These are phyloP conservation scores for Viola odorata DNA, from an alignment of 345 rosid genomes.

Conservation along the genomic window DNA sequence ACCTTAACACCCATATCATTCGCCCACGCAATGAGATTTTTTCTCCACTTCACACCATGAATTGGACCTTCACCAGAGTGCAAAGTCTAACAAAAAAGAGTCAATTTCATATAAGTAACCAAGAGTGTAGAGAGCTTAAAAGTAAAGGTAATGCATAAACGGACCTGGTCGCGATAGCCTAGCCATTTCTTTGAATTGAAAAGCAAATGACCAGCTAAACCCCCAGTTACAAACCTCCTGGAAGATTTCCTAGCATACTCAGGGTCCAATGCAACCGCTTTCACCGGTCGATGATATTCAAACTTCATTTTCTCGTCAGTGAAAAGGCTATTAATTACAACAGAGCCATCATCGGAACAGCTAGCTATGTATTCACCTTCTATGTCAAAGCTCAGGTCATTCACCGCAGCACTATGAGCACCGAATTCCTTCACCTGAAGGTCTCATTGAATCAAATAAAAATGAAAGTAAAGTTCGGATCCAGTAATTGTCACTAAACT, in stretches of 20 bases:
- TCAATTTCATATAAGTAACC: neutral
- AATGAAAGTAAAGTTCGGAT: slow-evolving; percentile 2
- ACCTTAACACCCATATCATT: slow-evolving; percentile 95
- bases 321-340: slow-evolving; percentile 85
- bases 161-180: slow-evolving; percentile 76
- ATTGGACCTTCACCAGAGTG: slow-evolving; percentile 99
- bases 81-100: slow-evolving; percentile 52
- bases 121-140: neutral
- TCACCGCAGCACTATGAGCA: slow-evolving; percentile 78
- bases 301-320: slow-evolving; percentile 88
- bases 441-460: neutral
- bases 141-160: slow-evolving; percentile 18
- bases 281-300: slow-evolving; percentile 98
- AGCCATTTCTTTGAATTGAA: slow-evolving; percentile 89
- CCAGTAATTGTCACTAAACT: neutral
- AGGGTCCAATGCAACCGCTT: slow-evolving; percentile 88
- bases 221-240: slow-evolving; percentile 89
- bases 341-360: slow-evolving; percentile 98
- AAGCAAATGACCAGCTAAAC: slow-evolving; percentile 90
- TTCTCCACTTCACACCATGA: slow-evolving; percentile 89
- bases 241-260: slow-evolving; percentile 67
- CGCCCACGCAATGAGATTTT: slow-evolving; percentile 97
- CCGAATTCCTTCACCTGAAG: slow-evolving; percentile 76
- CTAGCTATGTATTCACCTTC: slow-evolving; percentile 96
- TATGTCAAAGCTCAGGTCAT: slow-evolving; percentile 84